Base-by-base conservation (phyloP, 805 yeast genomes). In the Wickerhamiella occidentalis region DNA sequence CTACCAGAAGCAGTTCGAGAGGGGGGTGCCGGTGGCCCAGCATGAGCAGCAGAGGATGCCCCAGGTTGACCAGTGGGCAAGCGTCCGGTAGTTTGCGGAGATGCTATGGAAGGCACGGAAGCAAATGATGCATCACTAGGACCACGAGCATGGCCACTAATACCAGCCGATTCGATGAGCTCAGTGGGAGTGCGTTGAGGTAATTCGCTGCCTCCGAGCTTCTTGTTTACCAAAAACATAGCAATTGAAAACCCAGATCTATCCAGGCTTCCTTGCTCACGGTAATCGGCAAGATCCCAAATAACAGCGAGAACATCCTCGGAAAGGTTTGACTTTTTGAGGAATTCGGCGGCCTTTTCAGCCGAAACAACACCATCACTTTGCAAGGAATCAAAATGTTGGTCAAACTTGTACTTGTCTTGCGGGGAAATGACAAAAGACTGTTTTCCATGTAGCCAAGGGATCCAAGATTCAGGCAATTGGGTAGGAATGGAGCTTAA, bases 261-360 rank as follows among this genome's bases (percentile, higher is more conserved):
- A 45, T 85, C 74, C 61, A 92, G 86, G 38, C 74, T 74, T 22
- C 96, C 96, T 40, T 84, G 78, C 64, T 86, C 86, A 56, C 85
- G 82, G 54, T 86, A 74, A 63, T 92, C 96, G 8, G 97, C 78
- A 56, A 92, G 72, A 66, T 92, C 98, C 99, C 99, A 92, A 40
- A 90, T 79, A 21, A 78, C 68, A 1, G 97, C 98, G 54, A 92
- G 73, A 18, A 78, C 79, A 47, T 85, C 88, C 59, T 88, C 95
- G 47, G 80, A 75, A 52, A 92, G 75, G 54, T 85, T 83, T 2
- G 97, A 90, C 8, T 92, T 82, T 73, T 85, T 79, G 58, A 92
- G 76, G 62, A 88, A 86, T 6, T 82, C 80, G 6, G 95, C 98
- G 41, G 92, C 86, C 55, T 85, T 85, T 52, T 73, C 77, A 2